A percentile compares a stretch with the other conserved stretches of the same genome.
These are phyloP conservation scores for Eucalyptus victrix DNA, from an alignment of 345 rosid species.

Conservation along the genomic window DNA sequence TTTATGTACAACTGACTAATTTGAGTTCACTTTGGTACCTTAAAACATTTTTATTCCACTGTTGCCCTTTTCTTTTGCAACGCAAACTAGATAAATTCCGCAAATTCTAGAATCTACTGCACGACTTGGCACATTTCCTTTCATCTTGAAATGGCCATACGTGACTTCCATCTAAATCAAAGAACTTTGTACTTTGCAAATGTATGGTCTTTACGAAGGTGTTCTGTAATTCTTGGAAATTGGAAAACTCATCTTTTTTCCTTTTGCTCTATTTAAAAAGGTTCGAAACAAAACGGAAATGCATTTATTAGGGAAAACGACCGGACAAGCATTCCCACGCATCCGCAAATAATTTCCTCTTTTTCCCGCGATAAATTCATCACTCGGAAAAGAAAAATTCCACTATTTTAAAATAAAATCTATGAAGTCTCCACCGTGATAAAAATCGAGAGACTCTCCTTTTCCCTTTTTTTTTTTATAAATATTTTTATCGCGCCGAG, in stretches of 20 bases:
- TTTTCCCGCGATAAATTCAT: neutral
- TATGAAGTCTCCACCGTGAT: neutral
- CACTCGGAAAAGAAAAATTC: neutral
- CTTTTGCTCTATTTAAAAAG: neutral
- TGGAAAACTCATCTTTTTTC: neutral
- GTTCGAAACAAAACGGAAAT: neutral
- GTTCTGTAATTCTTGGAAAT: neutral
- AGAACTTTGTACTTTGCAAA: neutral
- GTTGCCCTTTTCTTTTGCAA: neutral
- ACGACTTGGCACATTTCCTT: neutral
- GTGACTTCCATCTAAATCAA: neutral
- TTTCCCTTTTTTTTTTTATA: accelerated
- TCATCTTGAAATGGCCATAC: too few species aligned
- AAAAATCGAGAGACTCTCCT: neutral
- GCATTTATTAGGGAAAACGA: neutral
- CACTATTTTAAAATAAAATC: neutral
- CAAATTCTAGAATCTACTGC: neutral
- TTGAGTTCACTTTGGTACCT: neutral
- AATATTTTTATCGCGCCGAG: neutral
- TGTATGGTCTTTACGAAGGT: neutral
- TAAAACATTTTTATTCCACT: neutral
- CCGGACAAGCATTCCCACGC: neutral
- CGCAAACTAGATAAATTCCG: neutral
- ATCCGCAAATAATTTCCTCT: neutral
- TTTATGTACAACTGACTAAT: neutral